Evolutionary conservation across 345 rosid genomes (phyloP), one percentile per base, ranked within the genome.

Genomic region (Lepidium aucheri): DNA sequence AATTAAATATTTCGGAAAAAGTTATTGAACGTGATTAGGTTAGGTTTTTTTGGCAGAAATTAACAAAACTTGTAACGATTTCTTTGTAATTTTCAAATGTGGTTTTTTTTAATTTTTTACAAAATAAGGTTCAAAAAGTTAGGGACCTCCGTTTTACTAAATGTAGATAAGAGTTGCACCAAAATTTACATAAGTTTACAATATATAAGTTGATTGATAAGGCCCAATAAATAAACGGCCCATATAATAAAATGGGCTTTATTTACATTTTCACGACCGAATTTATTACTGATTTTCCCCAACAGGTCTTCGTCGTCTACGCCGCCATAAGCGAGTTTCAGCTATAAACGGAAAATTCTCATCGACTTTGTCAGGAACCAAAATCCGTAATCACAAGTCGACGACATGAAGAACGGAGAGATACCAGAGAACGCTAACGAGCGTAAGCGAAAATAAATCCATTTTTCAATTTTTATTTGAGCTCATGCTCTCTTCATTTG

Each of bases 351-450:
- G 26, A 65, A 18, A 5, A 0, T 10, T 6, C 17, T 18, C 33
- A 28, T 26, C 6, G 10, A 40, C 20, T 34, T 34, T 10, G 15
- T 49, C 32, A 30, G 36, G 12, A 5, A 13, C 36, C 38, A 55
- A 28, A 28, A 34, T 34, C 33, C 13, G 53, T 41, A 28, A 32
- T 8, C 67, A 10, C 18, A 62, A 61, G 33, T 61, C 62, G 53
- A 5, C 56, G 39, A 32, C 24, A 73, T 73, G 77, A 68, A 73
- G 58, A 67, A 67, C 57, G 73, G 68, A 67, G 68, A 67, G 1
- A 67, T 73, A 30, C 77, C 77, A 0, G 73, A 73, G 45, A 45
- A 73, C 68, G 77, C 77, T 20, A 73, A 73, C 53, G 77, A 73
- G 15, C 71, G 76, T 72, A 64, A 49, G 61, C 0, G 22, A 38